A percentile compares a stretch with the other conserved stretches of the same genome.
Evolutionary conservation across 2,329 filamentous ascomycete species (phyloP).

Genomic region (Aspergillus brunneoviolaceus): DNA sequence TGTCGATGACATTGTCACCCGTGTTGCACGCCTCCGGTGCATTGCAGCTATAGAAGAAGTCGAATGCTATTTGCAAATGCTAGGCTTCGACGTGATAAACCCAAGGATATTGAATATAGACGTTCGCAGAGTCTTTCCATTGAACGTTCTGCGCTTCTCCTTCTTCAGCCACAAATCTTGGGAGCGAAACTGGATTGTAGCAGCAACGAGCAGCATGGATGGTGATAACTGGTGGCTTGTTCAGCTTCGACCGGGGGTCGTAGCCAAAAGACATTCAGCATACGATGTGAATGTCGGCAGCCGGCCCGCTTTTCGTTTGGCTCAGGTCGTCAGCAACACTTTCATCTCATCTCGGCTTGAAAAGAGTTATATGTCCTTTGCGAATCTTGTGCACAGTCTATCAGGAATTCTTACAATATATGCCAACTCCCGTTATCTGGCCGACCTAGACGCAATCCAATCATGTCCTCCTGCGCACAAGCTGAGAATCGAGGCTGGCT

Average conservation of each 20-base stretch:
- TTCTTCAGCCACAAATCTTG: slow-evolving; percentile 74
- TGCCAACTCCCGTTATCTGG: slow-evolving; percentile 37
- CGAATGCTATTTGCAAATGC: slow-evolving; percentile 34
- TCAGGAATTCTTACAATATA: slow-evolving; percentile 40
- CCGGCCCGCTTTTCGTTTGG: slow-evolving; percentile 23
- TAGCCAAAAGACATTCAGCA: slow-evolving; percentile 13
- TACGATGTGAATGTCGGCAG: slow-evolving; percentile 13
- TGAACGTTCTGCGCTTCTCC: slow-evolving; percentile 62
- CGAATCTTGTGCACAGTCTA: slow-evolving; percentile 36
- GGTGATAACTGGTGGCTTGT: slow-evolving; percentile 80
- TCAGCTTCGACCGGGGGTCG: slow-evolving; percentile 27
- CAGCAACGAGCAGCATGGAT: slow-evolving; percentile 66
- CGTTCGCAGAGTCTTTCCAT: slow-evolving; percentile 61
- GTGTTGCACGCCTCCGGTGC: slow-evolving; percentile 41
- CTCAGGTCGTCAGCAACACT: slow-evolving; percentile 31
- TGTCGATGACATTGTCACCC: slow-evolving; percentile 40
- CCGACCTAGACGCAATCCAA: slow-evolving; percentile 28
- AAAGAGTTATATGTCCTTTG: slow-evolving; percentile 30
- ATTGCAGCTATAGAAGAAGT: slow-evolving; percentile 42
- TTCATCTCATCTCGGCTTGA: slow-evolving; percentile 23
- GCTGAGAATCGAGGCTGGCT: slow-evolving; percentile 29
- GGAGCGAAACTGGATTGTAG: slow-evolving; percentile 69
- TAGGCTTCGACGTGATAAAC: slow-evolving; percentile 41
- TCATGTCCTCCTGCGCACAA: slow-evolving; percentile 32
- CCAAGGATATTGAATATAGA: slow-evolving; percentile 39